phyloP scores from a whole-genome alignment of 306 rosid genomes.

The Macrotyloma uniflorum region DNA sequence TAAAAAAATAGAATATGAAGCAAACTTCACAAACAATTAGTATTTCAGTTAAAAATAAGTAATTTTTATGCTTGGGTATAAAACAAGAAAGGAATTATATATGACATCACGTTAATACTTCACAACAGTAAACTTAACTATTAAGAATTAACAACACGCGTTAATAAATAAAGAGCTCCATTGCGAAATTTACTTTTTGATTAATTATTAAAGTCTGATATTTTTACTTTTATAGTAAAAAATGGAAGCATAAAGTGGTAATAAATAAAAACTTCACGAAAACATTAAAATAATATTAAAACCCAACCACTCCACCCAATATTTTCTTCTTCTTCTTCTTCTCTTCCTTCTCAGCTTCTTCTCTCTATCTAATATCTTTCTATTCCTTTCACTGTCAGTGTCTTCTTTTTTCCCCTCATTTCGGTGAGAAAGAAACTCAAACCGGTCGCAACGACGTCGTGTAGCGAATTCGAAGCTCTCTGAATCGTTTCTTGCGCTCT shows the following conservation, averaged over 20 bases:
- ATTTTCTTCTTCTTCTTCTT: neutral
- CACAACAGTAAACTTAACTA: neutral
- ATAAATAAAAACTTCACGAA: neutral
- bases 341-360: neutral
- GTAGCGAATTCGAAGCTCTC: conserved; percentile 28
- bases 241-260: neutral
- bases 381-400: conserved; percentile 49
- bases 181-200: neutral
- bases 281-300: neutral
- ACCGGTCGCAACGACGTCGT: neutral
- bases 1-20: no score
- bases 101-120: neutral
- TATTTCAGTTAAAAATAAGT: neutral
- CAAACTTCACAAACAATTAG: neutral
- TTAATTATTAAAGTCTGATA: neutral
- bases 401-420: conserved; percentile 10
- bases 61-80: neutral
- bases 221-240: neutral
- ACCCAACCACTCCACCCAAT: conserved; percentile 67
- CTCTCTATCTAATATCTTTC: neutral
- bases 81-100: neutral
- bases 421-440: neutral
- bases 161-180: neutral
- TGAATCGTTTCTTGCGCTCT: conserved; percentile 39
- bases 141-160: neutral